These are phyloP conservation scores for Solanum chmielewskii DNA, from an alignment of 257 asterid genomes.

Conservation along the genomic window DNA sequence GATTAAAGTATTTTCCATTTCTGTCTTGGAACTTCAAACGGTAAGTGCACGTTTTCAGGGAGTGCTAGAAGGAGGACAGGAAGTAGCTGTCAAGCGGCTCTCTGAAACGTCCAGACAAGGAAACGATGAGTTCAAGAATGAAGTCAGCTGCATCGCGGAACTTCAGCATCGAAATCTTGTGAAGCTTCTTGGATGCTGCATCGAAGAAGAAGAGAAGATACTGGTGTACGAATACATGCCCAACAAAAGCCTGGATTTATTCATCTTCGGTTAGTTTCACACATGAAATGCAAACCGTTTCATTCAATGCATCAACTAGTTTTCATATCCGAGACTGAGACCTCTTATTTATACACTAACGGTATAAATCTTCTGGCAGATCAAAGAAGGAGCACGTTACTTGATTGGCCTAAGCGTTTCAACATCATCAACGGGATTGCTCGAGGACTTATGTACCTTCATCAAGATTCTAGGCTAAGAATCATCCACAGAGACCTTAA, in stretches of 20 bases:
- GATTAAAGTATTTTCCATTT: neutral
- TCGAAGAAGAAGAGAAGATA: constrained; percentile 24
- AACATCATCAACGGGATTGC: constrained; percentile 25
- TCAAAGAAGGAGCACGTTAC: constrained; percentile 1
- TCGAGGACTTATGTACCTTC: constrained; percentile 27
- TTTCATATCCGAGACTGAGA: neutral
- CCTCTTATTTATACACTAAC: neutral
- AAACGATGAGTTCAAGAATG: constrained; percentile 23
- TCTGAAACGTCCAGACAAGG: constrained; percentile 26
- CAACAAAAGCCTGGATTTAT: constrained; percentile 22
- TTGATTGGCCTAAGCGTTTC: constrained; percentile 23
- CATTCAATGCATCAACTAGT: neutral
- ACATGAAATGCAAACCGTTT: neutral
- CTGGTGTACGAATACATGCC: constrained; percentile 30
- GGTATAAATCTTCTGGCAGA: constrained; percentile 2
- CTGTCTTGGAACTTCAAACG: neutral
- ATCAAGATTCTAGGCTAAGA: constrained; percentile 25
- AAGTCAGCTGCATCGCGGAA: constrained; percentile 22
- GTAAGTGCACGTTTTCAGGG: constrained; percentile 7
- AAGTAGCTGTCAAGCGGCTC: constrained; percentile 29
- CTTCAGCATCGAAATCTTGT: constrained; percentile 34
- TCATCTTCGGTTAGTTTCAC: constrained; percentile 17
- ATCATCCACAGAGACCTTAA: constrained; percentile 23
- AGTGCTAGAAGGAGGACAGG: constrained; percentile 6
- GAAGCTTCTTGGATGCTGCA: constrained; percentile 32